Percentiles rank a stretch among this genome's conserved stretches.
These are phyloP conservation scores for Aspergillus leporis DNA, from an alignment of 495 filamentous ascomycete species.

Conservation along the genomic window DNA sequence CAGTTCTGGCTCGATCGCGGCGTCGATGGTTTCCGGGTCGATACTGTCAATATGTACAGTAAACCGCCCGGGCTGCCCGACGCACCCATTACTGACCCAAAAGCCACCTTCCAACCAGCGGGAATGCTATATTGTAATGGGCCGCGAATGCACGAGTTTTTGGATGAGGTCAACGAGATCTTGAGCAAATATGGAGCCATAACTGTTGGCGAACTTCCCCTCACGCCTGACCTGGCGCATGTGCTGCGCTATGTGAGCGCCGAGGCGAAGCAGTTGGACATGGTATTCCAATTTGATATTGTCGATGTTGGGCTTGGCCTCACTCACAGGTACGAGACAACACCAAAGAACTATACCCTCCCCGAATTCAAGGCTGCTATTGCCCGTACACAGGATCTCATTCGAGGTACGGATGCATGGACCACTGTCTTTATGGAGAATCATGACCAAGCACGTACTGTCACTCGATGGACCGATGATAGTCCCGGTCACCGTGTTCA, in stretches of 20 bases:
- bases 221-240: slow-evolving; percentile 39
- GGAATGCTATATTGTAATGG: slow-evolving; percentile 54
- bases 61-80: slow-evolving; percentile 47
- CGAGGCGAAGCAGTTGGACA: slow-evolving; percentile 45
- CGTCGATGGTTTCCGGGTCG: slow-evolving; percentile 56
- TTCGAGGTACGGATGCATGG: slow-evolving; percentile 53
- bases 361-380: slow-evolving; percentile 41
- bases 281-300: slow-evolving; percentile 58
- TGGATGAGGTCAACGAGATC: slow-evolving; percentile 46
- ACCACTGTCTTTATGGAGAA: slow-evolving; percentile 57
- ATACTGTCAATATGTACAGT: slow-evolving; percentile 57
- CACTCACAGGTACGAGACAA: slow-evolving; percentile 37
- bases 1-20: slow-evolving; percentile 56
- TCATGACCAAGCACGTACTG: slow-evolving; percentile 59
- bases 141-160: slow-evolving; percentile 56
- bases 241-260: slow-evolving; percentile 50
- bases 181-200: slow-evolving; percentile 47
- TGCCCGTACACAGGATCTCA: slow-evolving; percentile 42
- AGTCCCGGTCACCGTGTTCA: slow-evolving; percentile 36
- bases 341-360: slow-evolving; percentile 40
- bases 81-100: slow-evolving; percentile 39
- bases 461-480: slow-evolving; percentile 54
- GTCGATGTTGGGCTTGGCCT: slow-evolving; percentile 49
- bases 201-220: slow-evolving; percentile 55
- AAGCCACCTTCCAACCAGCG: slow-evolving; percentile 44